A percentile compares a stretch with the other conserved stretches of the same genome.
Conservation (phyloP, 179 eudicot genomes). For the Spinacia oleracea region DNA sequence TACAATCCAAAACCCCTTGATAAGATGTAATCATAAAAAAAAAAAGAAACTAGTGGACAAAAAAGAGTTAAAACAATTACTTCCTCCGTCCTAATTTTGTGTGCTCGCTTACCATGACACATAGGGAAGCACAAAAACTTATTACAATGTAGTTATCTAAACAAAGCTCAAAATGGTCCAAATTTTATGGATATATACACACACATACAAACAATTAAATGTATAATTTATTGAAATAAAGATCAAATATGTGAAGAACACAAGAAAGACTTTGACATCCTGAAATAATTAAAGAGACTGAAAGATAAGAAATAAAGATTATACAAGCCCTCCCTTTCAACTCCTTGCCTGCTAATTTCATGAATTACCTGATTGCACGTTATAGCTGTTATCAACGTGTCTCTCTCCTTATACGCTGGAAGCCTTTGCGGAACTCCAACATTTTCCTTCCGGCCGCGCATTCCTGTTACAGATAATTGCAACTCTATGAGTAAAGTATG, state of each 20-base stretch:
- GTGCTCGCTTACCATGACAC: too few relatives aligned
- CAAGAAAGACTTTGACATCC: not conserved
- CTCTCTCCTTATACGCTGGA: constrained; percentile 76
- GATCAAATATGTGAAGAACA: not conserved
- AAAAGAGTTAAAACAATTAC: not conserved
- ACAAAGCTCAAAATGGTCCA: not conserved
- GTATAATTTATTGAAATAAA: not conserved
- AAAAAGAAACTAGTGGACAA: not conserved
- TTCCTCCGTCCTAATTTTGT: too few relatives aligned
- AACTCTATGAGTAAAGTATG: not conserved
- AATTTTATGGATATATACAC: not conserved
- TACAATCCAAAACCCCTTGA: not conserved
- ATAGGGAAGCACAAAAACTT: not conserved
- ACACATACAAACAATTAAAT: not conserved
- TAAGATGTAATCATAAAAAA: not conserved
- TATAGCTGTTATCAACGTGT: constrained; percentile 59
- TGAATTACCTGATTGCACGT: constrained; percentile 58
- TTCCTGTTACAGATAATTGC: constrained; percentile 40
- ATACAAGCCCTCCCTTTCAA: not conserved
- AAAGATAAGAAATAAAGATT: not conserved
- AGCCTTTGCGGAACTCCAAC: constrained; percentile 65
- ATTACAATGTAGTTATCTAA: not conserved
- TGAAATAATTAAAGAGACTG: not conserved
- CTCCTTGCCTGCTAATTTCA: not conserved
- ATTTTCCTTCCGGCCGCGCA: constrained; percentile 67